These are phyloP conservation scores for Vigna nakashimae DNA, from an alignment of 306 rosid species.

Conservation along the genomic window DNA sequence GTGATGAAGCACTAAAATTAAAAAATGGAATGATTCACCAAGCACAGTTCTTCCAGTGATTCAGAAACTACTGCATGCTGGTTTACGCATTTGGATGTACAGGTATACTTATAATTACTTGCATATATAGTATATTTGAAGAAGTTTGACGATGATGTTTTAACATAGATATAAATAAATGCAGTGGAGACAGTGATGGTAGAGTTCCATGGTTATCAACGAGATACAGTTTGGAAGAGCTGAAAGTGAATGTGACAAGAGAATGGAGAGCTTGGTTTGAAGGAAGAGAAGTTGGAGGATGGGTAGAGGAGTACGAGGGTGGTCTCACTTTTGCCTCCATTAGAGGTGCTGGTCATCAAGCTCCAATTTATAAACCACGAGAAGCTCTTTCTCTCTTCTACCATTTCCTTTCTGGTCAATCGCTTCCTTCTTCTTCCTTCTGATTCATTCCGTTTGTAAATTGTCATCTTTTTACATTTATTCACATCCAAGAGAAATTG, in stretches of 20 bases:
- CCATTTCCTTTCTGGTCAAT: conserved; percentile 58
- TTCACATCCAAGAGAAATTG: no score
- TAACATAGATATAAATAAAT: neutral
- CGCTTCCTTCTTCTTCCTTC: conserved; percentile 52
- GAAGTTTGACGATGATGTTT: no score
- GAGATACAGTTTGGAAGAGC: conserved; percentile 61
- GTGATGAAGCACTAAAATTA: conserved; percentile 52
- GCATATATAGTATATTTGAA: no score
- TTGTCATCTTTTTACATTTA: no score
- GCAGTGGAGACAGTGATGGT: conserved; percentile 77
- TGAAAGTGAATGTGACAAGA: conserved; percentile 50
- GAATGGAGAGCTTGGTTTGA: conserved; percentile 74
- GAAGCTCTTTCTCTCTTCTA: conserved; percentile 66
- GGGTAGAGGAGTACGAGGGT: conserved; percentile 59
- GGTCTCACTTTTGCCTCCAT: conserved; percentile 67
- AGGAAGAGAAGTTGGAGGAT: conserved; percentile 62
- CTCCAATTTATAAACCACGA: conserved; percentile 56
- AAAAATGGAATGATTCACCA: conserved; percentile 59
- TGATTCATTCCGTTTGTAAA: no score
- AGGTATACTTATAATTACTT: conserved; percentile 40
- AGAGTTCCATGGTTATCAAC: conserved; percentile 73
- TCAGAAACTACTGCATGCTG: conserved; percentile 54
- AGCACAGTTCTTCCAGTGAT: conserved; percentile 49
- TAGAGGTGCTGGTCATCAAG: conserved; percentile 87
- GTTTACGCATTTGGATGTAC: conserved; percentile 76